Evolutionary conservation across 257 asterid species (phyloP).

Genomic region (Salvia miltiorrhiza): DNA sequence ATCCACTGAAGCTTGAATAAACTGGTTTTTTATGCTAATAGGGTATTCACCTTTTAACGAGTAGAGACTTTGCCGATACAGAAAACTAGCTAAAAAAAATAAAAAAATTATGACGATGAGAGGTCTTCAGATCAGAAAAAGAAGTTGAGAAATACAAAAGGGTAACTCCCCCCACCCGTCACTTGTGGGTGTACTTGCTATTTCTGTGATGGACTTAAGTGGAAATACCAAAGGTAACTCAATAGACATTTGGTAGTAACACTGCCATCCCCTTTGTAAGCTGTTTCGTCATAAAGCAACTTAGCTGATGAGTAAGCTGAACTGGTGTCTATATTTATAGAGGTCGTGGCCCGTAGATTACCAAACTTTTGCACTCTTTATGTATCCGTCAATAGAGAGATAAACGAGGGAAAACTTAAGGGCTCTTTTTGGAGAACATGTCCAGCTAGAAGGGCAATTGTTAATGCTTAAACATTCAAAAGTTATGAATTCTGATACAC

Average conservation of each 20-base stretch:
- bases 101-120: no score
- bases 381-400: not conserved
- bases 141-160: no score
- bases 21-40: not conserved
- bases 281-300: not conserved
- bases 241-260: not conserved
- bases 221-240: not conserved
- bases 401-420: not conserved
- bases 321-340: not conserved
- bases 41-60: not conserved
- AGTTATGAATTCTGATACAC: not conserved
- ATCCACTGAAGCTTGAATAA: not conserved
- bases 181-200: not conserved
- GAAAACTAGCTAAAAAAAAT: no score
- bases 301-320: not conserved
- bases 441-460: not conserved
- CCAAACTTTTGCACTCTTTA: not conserved
- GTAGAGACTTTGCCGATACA: not conserved
- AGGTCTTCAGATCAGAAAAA: no score
- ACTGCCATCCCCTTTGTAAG: not conserved
- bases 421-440: not conserved
- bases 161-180: no score
- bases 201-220: not conserved
- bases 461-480: no score
- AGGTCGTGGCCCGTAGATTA: not conserved